Evolutionary conservation across 164 flowering plant species (phyloP).

Genomic region (Macadamia tetraphylla): DNA sequence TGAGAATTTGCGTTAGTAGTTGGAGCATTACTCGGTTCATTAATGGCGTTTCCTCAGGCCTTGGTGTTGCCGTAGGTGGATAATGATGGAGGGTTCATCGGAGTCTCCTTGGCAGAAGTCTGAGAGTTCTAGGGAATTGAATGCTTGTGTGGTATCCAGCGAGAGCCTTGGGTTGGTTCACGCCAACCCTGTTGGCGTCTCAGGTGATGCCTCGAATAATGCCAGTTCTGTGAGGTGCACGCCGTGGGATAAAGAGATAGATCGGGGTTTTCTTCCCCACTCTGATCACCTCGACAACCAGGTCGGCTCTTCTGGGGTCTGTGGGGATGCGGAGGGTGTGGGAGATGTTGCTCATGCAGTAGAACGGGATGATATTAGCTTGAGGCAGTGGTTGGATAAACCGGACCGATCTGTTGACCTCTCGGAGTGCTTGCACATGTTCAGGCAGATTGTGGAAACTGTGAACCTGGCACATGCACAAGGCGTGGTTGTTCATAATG

Average conservation of each 20-base stretch:
- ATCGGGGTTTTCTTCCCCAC: slow-evolving; percentile 16
- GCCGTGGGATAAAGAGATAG: slow-evolving; percentile 26
- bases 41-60: slow-evolving; percentile 23
- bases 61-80: slow-evolving; percentile 29
- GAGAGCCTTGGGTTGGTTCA: slow-evolving; percentile 31
- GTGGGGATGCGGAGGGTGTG: slow-evolving; percentile 33
- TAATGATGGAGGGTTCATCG: slow-evolving; percentile 77
- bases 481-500: slow-evolving; percentile 80
- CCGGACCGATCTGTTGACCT: slow-evolving; percentile 62
- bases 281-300: slow-evolving; percentile 32
- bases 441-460: slow-evolving; percentile 79
- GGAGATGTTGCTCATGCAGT: slow-evolving; percentile 20
- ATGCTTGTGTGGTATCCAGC: slow-evolving; percentile 40
- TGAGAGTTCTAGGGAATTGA: slow-evolving; percentile 54
- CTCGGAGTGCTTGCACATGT: slow-evolving; percentile 81
- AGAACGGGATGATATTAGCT: slow-evolving; percentile 67
- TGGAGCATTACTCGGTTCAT: slow-evolving; percentile 15
- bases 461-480: slow-evolving; percentile 83
- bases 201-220: slow-evolving; percentile 34
- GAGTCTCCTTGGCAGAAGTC: slow-evolving; percentile 52
- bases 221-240: slow-evolving; percentile 21
- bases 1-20: slow-evolving; percentile 16
- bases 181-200: slow-evolving; percentile 22
- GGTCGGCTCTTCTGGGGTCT: slow-evolving; percentile 37
- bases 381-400: slow-evolving; percentile 92